Percentiles rank a stretch among this genome's conserved stretches.
Evolutionary conservation across 495 filamentous ascomycete genomes (phyloP).

Genomic region (Aspergillus haitiensis): DNA sequence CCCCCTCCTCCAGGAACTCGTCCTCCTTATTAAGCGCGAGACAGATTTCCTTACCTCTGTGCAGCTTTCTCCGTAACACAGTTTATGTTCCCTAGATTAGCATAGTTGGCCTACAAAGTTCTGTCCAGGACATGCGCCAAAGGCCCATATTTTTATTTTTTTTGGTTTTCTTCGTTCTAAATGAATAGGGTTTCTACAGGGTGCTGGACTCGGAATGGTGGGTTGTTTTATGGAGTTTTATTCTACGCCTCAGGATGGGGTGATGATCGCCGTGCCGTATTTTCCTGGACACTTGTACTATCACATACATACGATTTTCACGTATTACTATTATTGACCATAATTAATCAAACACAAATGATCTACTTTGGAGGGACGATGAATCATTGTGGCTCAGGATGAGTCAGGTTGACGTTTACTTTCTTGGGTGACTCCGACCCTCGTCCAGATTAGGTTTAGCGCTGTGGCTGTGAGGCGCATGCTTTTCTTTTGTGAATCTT

Average conservation of each 20-base stretch:
- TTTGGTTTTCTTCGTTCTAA: no score
- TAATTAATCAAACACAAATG: no score
- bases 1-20: conserved; percentile 25
- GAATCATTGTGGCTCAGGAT: conserved; percentile 24
- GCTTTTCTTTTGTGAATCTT: conserved; percentile 14
- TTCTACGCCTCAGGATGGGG: background rate
- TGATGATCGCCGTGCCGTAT: background rate
- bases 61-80: background rate
- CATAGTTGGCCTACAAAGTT: no score
- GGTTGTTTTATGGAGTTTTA: background rate
- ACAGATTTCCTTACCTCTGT: background rate
- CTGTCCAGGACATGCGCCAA: no score
- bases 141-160: no score
- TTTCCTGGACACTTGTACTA: conserved; percentile 9
- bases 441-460: conserved; percentile 26
- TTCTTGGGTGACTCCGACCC: conserved; percentile 22
- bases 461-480: conserved; percentile 15
- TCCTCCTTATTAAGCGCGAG: conserved; percentile 20
- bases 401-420: conserved; percentile 21
- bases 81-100: background rate
- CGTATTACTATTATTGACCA: background rate
- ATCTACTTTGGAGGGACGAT: background rate
- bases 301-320: background rate
- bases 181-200: no score
- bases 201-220: no score